Base-by-base conservation (phyloP, 31 red algal genomes). In the Bonnemaisonia californica region DNA sequence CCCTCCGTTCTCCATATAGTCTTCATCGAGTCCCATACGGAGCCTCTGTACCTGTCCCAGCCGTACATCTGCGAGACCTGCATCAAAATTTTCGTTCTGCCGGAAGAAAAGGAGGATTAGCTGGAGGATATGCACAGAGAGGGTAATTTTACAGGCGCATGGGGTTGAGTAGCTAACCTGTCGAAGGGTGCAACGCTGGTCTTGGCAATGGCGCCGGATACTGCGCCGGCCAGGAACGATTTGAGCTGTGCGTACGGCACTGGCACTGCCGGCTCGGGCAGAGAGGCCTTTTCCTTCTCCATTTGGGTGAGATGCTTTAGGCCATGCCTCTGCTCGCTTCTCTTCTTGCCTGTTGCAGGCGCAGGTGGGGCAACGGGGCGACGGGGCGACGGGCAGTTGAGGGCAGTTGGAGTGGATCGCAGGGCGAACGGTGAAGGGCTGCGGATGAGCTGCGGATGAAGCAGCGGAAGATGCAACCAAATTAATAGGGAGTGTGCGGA, bases 121-220 rank as follows among this genome's bases (percentile, higher is more conserved):
- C 16, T 51, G 45, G 45, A 51, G 7, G 45, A 51, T 51, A 51
- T 51, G 16, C 9, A 51, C 7, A 51, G 7, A 51, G 45, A 51
- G n/a, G n/a, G n/a, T n/a, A n/a, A n/a, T n/a, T n/a, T n/a, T n/a
- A n/a, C n/a, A n/a, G n/a, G n/a, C n/a, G n/a, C 16, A 51, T 51
- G 9, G 45, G 16, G 13, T 7, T 7, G 54, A 24, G 21, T 2
- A 81, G 64, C 77, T 22, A 66, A 81, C 62, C 92, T 82, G 74
- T 97, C 95, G 39, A 97, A 71, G 26, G 95, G 95, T 31, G 95
- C 95, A 29, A 97, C 89, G 8, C 64, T 66, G 31, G 95, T 97
- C 59, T 97, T 97, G 27, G 95, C 89, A 33, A 93, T 72, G 57
- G 87, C 89, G 37, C 86, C 91, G 18, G 95, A 91, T 31, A 89